Conservation (phyloP, 2,329 filamentous ascomycete genomes). For the Colletotrichum costaricense region DNA sequence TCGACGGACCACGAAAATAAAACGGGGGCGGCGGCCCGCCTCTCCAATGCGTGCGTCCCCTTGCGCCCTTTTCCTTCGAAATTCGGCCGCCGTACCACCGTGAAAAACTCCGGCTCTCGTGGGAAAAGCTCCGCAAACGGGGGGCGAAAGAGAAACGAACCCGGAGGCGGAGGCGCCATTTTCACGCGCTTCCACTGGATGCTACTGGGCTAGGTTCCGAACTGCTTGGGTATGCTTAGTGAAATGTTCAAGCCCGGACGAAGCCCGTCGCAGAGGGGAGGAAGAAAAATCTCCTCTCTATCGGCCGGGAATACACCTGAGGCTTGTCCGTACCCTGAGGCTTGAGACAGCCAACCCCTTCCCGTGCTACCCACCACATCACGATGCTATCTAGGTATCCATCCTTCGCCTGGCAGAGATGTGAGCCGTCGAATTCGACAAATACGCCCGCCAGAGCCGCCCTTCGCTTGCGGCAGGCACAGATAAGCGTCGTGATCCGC, state of each 20-base stretch:
- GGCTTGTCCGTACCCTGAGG: background rate
- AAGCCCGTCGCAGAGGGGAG: background rate
- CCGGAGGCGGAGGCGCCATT: background rate
- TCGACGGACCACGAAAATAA: background rate
- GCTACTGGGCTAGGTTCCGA: too few relatives aligned
- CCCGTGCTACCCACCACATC: background rate
- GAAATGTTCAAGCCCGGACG: background rate
- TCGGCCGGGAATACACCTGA: background rate
- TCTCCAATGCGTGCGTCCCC: background rate
- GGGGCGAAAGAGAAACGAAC: background rate
- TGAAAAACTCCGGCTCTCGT: constrained; percentile 18
- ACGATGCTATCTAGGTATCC: background rate
- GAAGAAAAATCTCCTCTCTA: background rate
- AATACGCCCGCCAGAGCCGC: background rate
- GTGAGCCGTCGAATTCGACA: background rate
- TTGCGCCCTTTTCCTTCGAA: background rate
- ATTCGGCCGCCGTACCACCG: constrained; percentile 32
- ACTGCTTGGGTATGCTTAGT: background rate
- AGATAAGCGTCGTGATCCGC: background rate
- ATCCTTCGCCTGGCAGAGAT: background rate
- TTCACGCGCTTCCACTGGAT: background rate
- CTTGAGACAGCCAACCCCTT: background rate
- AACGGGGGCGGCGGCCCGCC: background rate
- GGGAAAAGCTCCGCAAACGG: constrained; percentile 28
- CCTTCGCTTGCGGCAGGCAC: background rate